Evolutionary conservation across 2,329 filamentous ascomycete genomes (phyloP).

Genomic region (Alternaria ethzedia): DNA sequence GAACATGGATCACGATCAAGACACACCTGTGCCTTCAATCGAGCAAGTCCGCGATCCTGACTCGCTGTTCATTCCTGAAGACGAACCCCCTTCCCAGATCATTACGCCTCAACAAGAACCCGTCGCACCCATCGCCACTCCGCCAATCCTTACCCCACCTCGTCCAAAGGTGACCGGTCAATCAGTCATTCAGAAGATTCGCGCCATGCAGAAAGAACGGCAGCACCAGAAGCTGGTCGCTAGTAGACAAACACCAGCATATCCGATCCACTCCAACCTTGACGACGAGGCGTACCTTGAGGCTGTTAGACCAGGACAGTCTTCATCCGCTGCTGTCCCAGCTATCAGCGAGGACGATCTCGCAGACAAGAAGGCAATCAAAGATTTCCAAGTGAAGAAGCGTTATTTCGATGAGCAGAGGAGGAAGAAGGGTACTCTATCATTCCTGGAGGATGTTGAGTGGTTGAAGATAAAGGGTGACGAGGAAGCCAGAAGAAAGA

Average conservation of each 20-base stretch:
- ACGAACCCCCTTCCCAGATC: not conserved
- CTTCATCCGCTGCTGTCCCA: not conserved
- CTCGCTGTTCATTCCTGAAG: conserved; percentile 24
- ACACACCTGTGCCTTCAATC: not conserved
- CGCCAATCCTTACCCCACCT: not conserved
- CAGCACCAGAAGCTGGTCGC: conserved; percentile 7
- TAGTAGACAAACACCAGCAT: not conserved
- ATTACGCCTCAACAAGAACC: not conserved
- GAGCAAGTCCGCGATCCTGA: conserved; percentile 5
- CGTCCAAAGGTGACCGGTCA: not conserved
- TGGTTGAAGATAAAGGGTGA: conserved; percentile 33
- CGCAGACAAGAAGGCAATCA: conserved; percentile 14
- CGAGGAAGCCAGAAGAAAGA: conserved; percentile 26
- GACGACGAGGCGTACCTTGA: conserved; percentile 23
- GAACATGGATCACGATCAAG: not conserved
- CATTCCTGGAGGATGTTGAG: conserved; percentile 35
- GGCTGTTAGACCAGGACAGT: conserved; percentile 7
- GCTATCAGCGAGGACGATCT: conserved; percentile 9
- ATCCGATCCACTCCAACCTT: not conserved
- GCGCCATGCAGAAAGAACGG: conserved; percentile 12
- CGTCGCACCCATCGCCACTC: not conserved
- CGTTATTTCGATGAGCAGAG: conserved; percentile 27
- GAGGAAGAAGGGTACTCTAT: conserved; percentile 20
- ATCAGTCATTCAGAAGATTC: conserved; percentile 15
- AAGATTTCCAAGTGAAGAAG: conserved; percentile 28